These are phyloP conservation scores for Cladosporium sphaerospermum DNA, from an alignment of 2,329 filamentous ascomycete genomes.

Conservation along the genomic window DNA sequence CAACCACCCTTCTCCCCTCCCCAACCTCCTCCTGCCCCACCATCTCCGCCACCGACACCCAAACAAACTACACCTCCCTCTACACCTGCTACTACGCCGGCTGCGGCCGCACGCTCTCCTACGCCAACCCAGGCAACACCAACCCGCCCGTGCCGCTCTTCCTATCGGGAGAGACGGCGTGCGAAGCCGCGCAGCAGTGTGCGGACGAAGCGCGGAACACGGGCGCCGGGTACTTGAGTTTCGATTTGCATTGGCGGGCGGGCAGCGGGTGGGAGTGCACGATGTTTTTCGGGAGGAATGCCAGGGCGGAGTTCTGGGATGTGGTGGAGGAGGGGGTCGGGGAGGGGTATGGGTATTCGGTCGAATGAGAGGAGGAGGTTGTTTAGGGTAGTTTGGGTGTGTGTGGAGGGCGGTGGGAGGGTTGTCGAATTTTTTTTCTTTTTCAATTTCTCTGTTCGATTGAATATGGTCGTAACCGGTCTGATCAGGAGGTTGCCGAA, in stretches of 20 bases:
- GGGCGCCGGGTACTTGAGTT: constrained; percentile 3
- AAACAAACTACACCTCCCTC: neutral
- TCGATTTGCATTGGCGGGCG: constrained; percentile 3
- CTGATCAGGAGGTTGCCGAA: too few species aligned
- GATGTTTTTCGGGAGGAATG: constrained; percentile 8
- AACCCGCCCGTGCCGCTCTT: neutral
- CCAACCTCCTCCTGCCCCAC: neutral
- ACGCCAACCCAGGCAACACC: constrained; percentile 6
- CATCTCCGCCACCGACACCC: neutral
- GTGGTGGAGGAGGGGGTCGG: constrained; percentile 4
- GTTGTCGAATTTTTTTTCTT: too few species aligned
- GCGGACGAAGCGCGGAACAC: neutral
- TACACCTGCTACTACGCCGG: constrained; percentile 1
- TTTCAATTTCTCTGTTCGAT: too few species aligned
- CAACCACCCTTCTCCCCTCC: neutral
- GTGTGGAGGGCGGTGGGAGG: neutral
- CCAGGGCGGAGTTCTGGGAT: neutral
- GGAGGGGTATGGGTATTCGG: constrained; percentile 5
- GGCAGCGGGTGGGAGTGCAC: constrained; percentile 7
- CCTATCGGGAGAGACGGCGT: neutral
- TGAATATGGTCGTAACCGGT: too few species aligned
- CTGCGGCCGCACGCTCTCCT: neutral
- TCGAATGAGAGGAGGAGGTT: neutral
- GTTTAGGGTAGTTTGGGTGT: neutral
- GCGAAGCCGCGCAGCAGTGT: constrained; percentile 3